Evolutionary conservation across 495 filamentous ascomycete species (phyloP), one percentile per base, ranked within the genome.

Genomic region (Xylaria castorea): DNA sequence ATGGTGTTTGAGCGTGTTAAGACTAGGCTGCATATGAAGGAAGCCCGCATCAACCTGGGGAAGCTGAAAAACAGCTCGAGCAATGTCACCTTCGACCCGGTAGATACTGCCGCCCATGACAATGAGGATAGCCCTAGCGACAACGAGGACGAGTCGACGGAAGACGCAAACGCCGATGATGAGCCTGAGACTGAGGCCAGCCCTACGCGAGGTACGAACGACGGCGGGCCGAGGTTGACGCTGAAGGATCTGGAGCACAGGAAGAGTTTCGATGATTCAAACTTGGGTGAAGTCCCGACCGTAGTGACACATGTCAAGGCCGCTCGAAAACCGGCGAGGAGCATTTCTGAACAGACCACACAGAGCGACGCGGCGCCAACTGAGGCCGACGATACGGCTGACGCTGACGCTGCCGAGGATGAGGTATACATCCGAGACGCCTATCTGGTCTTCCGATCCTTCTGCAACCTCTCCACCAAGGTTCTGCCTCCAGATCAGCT

Each of bases 391-490:
- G 83, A 86, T 5, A 83, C 87, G 1, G 85, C 89, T 11, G 94
- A 97, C 71, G 78, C 81, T 14, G 77, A 86, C 22, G 97, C 98
- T 55, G 94, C 96, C 71, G 94, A 97, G 73, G 97, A 98, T 77
- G 97, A 99, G 75, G 92, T 98, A 7, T 98, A 95, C 77, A 92
- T 97, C 69, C 93, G 95, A 76, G 97, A 99, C 81, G 94, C 97
- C 18, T 99, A 97, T 79, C 85, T 99, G 18, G 94, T 99, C 40
- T 97, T 99, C 85, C 89, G 97, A 30, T 96, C 97, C 11, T 95
- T 99, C 82, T 99, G 97, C 86, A 97, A 97, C 79, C 86, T 99
- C 55, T 97, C 95, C 72, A 97, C 94, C 69, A 99, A 98, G 77
- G 83, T 93, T 51, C 83, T 99, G 30, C 87, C 91, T 12, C 90